Conservation (phyloP, 2,329 filamentous ascomycete species). For the Elsinoe ampelina region DNA sequence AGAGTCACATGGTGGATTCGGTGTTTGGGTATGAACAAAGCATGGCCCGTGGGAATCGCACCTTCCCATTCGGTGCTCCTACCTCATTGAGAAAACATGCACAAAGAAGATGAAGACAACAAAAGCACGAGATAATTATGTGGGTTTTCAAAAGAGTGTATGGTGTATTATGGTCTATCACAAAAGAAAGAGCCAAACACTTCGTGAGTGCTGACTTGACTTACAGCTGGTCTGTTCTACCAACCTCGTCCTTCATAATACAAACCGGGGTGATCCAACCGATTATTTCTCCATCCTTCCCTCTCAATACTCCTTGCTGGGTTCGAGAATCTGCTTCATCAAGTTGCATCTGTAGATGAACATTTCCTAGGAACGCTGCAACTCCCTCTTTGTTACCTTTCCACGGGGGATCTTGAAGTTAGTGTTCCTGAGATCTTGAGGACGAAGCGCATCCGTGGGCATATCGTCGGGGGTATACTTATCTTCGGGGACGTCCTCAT, state of each 20-base stretch:
- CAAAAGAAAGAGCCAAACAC: slow-evolving; percentile 9
- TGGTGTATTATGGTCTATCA: slow-evolving; percentile 4
- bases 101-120: background rate
- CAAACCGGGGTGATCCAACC: slow-evolving; percentile 7
- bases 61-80: no score
- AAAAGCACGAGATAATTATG: background rate
- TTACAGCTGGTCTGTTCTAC: background rate
- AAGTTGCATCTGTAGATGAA: no score
- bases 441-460: background rate
- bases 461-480: slow-evolving; percentile 1
- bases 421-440: background rate
- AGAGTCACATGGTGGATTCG: no score
- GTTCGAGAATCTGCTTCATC: background rate
- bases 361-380: no score
- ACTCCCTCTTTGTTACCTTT: no score
- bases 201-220: background rate
- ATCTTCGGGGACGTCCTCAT: slow-evolving; percentile 1
- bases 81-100: no score
- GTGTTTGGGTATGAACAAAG: no score
- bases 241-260: background rate
- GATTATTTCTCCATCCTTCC: background rate
- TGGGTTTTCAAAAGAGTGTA: slow-evolving; percentile 3
- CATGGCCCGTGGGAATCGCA: no score
- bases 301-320: background rate
- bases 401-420: no score